These are phyloP conservation scores for Metarhizium guizhouense DNA, from an alignment of 2,329 filamentous ascomycete genomes.

Conservation along the genomic window DNA sequence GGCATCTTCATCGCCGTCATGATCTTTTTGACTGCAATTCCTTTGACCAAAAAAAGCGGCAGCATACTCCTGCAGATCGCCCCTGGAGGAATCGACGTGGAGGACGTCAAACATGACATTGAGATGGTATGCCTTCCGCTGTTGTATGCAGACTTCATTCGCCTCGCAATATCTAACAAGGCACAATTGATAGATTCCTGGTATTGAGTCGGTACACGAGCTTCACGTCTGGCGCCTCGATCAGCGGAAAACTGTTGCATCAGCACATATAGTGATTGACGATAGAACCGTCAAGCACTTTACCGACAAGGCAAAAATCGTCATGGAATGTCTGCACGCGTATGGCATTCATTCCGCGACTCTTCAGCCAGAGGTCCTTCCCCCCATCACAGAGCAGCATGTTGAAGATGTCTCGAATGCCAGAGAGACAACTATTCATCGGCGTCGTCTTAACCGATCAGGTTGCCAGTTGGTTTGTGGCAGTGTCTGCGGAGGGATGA, in stretches of 20 bases:
- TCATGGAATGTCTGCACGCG: slow-evolving; percentile 61
- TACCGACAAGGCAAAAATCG: slow-evolving; percentile 48
- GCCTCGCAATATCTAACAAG: not conserved
- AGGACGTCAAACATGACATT: slow-evolving; percentile 59
- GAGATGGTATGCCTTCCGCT: slow-evolving; percentile 39
- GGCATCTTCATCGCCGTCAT: slow-evolving; percentile 64
- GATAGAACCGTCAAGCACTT: slow-evolving; percentile 49
- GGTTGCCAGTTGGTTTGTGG: slow-evolving; percentile 44
- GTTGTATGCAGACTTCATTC: not conserved
- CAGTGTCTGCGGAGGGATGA: slow-evolving; percentile 39
- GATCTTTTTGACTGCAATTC: slow-evolving; percentile 56
- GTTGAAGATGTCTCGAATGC: slow-evolving; percentile 7
- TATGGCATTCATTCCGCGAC: slow-evolving; percentile 67
- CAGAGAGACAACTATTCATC: slow-evolving; percentile 11
- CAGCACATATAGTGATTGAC: slow-evolving; percentile 57
- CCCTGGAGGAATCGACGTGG: slow-evolving; percentile 48
- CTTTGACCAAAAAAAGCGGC: slow-evolving; percentile 53
- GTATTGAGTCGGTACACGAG: slow-evolving; percentile 59
- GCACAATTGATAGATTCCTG: slow-evolving; percentile 42
- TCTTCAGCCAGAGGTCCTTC: slow-evolving; percentile 52
- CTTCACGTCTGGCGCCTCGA: slow-evolving; percentile 67
- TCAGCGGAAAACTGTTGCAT: slow-evolving; percentile 60
- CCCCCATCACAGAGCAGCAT: not conserved
- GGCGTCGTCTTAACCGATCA: slow-evolving; percentile 14
- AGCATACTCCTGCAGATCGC: slow-evolving; percentile 60